Percentiles rank a stretch among this genome's conserved stretches.
These are phyloP conservation scores for Ustilago loliicola DNA, from an alignment of 1,284 basidiomycete genomes.

Conservation along the genomic window DNA sequence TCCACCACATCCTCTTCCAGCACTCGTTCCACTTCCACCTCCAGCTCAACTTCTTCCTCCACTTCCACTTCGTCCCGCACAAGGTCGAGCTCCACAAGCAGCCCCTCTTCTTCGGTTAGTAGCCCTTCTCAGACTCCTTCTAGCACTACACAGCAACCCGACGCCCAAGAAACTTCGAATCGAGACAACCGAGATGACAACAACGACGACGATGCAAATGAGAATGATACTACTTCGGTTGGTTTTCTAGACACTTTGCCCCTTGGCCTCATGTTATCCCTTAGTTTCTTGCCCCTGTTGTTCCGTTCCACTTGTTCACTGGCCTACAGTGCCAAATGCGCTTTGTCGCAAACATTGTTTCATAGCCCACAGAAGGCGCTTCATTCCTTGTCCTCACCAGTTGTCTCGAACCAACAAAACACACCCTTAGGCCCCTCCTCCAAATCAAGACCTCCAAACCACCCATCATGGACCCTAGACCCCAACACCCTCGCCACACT, in stretches of 20 bases:
- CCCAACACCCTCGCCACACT: slow-evolving; percentile 17
- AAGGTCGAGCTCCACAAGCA: slow-evolving; percentile 28
- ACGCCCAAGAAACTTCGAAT: slow-evolving; percentile 3
- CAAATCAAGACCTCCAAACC: not conserved
- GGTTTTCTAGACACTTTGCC: slow-evolving; percentile 27
- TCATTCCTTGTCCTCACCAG: not conserved
- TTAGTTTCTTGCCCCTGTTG: slow-evolving; percentile 26
- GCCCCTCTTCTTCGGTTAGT: slow-evolving; percentile 34
- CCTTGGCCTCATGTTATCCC: slow-evolving; percentile 19
- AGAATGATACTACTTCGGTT: slow-evolving; percentile 27
- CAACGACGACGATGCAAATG: not conserved
- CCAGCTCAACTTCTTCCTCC: slow-evolving; percentile 28
- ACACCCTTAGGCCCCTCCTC: not conserved
- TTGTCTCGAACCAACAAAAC: not conserved
- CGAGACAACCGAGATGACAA: slow-evolving; percentile 9
- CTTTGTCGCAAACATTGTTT: slow-evolving; percentile 29
- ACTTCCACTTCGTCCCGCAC: slow-evolving; percentile 26
- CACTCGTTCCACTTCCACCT: slow-evolving; percentile 15
- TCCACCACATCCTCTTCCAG: slow-evolving; percentile 14
- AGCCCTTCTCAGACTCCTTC: slow-evolving; percentile 29
- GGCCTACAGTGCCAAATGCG: slow-evolving; percentile 15
- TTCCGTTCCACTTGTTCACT: slow-evolving; percentile 32
- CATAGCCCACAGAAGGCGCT: not conserved
- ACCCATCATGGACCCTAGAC: not conserved
- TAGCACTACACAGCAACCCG: slow-evolving; percentile 9